Evolutionary conservation across 768 basidiomycete species (phyloP).

Genomic region (Pleurotus platypus): DNA sequence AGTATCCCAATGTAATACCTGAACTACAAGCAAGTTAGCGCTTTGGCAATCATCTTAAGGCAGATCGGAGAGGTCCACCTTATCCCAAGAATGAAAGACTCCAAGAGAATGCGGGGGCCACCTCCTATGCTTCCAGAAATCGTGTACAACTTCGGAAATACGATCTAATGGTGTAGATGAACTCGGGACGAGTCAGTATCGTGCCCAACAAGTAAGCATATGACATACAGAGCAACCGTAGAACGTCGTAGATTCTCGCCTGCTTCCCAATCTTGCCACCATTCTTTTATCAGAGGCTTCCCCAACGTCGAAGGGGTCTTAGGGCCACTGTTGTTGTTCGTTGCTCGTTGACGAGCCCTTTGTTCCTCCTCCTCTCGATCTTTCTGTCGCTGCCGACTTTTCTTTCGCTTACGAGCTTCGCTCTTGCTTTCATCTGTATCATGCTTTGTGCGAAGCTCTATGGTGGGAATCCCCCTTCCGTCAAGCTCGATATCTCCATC

Average conservation of each 20-base stretch:
- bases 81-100: constrained; percentile 47
- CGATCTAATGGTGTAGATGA: constrained; percentile 45
- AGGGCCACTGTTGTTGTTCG: background rate
- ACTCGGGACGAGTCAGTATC: constrained; percentile 23
- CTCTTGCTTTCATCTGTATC: constrained; percentile 53
- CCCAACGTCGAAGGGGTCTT: background rate
- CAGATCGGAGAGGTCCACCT: background rate
- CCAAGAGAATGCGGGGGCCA: constrained; percentile 29
- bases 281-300: constrained; percentile 29
- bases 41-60: background rate
- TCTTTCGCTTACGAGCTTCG: constrained; percentile 49
- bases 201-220: too few relatives aligned
- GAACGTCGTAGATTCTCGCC: constrained; percentile 44
- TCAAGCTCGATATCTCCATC: constrained; percentile 61
- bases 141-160: constrained; percentile 52
- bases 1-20: constrained; percentile 59
- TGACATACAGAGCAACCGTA: constrained; percentile 49
- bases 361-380: constrained; percentile 18
- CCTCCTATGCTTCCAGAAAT: constrained; percentile 43
- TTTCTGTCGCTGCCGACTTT: constrained; percentile 17
- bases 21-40: constrained; percentile 38
- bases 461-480: constrained; percentile 62
- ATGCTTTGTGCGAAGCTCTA: constrained; percentile 52
- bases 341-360: background rate
- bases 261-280: constrained; percentile 76